A percentile compares a stretch with the other conserved stretches of the same genome.
Conservation (phyloP, 345 rosid species). For the Gossypium stocksii region DNA sequence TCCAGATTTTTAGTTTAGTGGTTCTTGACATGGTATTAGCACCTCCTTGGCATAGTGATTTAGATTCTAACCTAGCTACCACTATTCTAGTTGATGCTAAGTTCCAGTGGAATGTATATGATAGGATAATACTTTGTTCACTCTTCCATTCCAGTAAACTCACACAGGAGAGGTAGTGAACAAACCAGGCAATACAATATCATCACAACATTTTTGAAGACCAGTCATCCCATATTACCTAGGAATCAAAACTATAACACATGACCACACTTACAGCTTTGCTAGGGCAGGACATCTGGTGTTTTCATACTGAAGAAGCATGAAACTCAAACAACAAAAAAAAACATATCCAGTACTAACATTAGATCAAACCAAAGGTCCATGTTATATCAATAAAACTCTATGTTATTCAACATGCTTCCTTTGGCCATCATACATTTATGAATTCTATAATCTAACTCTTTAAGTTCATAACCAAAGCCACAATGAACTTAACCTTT, state of each 20-base stretch:
- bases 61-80: too few species aligned
- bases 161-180: background rate
- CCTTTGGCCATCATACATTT: background rate
- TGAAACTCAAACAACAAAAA: background rate
- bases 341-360: background rate
- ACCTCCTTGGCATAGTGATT: background rate
- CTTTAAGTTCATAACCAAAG: background rate
- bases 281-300: background rate
- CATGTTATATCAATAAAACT: background rate
- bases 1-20: background rate
- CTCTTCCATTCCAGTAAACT: background rate
- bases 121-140: background rate
- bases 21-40: background rate
- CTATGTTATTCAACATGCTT: background rate
- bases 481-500: conserved; percentile 1
- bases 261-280: background rate
- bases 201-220: background rate
- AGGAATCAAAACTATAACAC: background rate
- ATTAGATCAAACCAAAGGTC: background rate
- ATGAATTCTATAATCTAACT: background rate
- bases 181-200: background rate
- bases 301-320: background rate
- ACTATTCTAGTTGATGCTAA: background rate
- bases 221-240: background rate
- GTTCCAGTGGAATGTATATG: background rate